phyloP scores from a whole-genome alignment of 2,329 filamentous ascomycete species.

The Colletotrichum camelliae region DNA sequence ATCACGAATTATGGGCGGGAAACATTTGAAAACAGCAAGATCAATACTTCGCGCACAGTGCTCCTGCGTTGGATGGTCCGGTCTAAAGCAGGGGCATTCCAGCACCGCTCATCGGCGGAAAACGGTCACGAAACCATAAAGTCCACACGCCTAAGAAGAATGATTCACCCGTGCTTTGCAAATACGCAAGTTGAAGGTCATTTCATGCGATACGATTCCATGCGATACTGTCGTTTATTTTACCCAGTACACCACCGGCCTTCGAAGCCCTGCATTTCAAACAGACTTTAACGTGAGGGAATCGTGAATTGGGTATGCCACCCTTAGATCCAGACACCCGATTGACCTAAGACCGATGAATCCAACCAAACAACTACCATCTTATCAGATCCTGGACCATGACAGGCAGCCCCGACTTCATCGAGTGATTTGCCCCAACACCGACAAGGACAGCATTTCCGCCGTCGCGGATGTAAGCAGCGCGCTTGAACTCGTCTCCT shows the following conservation, averaged over 20 bases:
- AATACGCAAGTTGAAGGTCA: not conserved
- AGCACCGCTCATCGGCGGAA: not conserved
- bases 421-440: slow-evolving; percentile 47
- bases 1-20: not conserved
- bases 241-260: not conserved
- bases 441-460: slow-evolving; percentile 49
- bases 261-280: not conserved
- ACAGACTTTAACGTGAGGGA: not conserved
- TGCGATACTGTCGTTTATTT: not conserved
- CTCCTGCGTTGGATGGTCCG: not conserved
- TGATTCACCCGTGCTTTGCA: not conserved
- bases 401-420: slow-evolving; percentile 29
- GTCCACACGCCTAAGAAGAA: not conserved
- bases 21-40: not conserved
- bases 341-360: not conserved
- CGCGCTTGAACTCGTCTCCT: slow-evolving; percentile 41
- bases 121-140: not conserved
- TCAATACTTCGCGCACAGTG: not conserved
- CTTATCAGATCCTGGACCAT: slow-evolving; percentile 27
- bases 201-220: not conserved
- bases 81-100: not conserved
- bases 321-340: not conserved
- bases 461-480: slow-evolving; percentile 48
- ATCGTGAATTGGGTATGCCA: not conserved
- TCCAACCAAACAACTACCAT: not conserved